A percentile compares a stretch with the other conserved stretches of the same genome.
These are phyloP conservation scores for Guyanaporus albipodus DNA, from an alignment of 768 basidiomycete genomes.

Conservation along the genomic window DNA sequence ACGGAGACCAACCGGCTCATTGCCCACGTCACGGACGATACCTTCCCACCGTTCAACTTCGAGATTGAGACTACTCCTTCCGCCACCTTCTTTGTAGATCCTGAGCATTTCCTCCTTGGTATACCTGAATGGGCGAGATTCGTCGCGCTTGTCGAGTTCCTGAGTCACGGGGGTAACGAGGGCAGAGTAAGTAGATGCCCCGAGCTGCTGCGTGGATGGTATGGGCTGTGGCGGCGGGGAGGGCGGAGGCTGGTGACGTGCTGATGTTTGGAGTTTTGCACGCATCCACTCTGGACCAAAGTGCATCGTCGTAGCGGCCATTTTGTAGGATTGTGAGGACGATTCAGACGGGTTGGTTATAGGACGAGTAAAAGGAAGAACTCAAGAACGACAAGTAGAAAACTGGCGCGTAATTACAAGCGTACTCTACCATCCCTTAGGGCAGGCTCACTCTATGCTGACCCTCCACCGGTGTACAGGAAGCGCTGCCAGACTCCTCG, in stretches of 20 bases:
- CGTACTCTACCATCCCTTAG: conserved; percentile 25
- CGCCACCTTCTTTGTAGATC: conserved; percentile 78
- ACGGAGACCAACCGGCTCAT: conserved; percentile 69
- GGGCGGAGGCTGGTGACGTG: conserved; percentile 52
- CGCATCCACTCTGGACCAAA: conserved; percentile 95
- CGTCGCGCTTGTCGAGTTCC: conserved; percentile 54
- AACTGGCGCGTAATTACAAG: conserved; percentile 22
- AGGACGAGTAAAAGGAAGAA: conserved; percentile 3
- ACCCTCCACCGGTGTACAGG: conserved; percentile 73
- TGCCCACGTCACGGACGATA: conserved; percentile 71
- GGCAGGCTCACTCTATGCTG: conserved; percentile 37
- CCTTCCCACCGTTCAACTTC: conserved; percentile 91
- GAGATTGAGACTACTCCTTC: conserved; percentile 68
- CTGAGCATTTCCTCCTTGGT: conserved; percentile 80
- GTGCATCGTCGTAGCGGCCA: conserved; percentile 70
- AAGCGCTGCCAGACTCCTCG: conserved; percentile 43
- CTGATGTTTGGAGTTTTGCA: conserved; percentile 58
- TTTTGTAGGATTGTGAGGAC: conserved; percentile 29
- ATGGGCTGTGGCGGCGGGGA: conserved; percentile 52
- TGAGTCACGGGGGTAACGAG: conserved; percentile 44
- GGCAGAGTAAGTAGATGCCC: conserved; percentile 72
- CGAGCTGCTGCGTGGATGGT: conserved; percentile 43
- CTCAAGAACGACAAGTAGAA: conserved; percentile 21
- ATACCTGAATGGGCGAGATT: conserved; percentile 78
- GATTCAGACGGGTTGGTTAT: too few species aligned